Evolutionary conservation across 306 rosid species (phyloP), one percentile per base, ranked within the genome.

Genomic region (Chamaecrista fasciculata): DNA sequence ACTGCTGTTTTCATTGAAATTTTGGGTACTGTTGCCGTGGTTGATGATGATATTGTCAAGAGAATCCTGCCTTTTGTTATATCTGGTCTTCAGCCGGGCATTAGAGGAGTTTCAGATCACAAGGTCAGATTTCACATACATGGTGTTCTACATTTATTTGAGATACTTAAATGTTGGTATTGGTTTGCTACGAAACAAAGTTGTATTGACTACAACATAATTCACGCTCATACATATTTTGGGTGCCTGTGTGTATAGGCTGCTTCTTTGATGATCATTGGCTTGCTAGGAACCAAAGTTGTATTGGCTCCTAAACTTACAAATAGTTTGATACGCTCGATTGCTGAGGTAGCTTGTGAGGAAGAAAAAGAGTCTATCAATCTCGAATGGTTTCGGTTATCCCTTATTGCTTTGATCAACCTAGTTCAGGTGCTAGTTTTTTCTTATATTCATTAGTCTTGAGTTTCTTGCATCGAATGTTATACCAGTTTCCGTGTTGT

Each of bases 181-280:
- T 57, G 63, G n/a, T n/a, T n/a, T n/a, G n/a, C n/a, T n/a, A n/a
- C n/a, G n/a, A n/a, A n/a, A n/a, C n/a, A n/a, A n/a, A n/a, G n/a
- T n/a, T n/a, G n/a, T n/a, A n/a, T n/a, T n/a, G n/a, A n/a, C n/a
- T n/a, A n/a, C n/a, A n/a, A n/a, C n/a, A n/a, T n/a, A n/a, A n/a
- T n/a, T n/a, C n/a, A n/a, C n/a, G n/a, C n/a, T n/a, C n/a, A n/a
- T n/a, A n/a, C n/a, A n/a, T 57, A 2, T 11, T 29, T 57, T 37
- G 20, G 7, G n/a, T n/a, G n/a, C n/a, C n/a, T 7, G 19, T 33
- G 6, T 71, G 36, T 74, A 48, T 63, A 94, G 98, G 98, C 98
- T 61, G 92, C 94, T 66, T 92, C 96, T 58, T 56, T 94, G 85
- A 90, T 94, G 96, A 86, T 94, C 69, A 74, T 90, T 79, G 92